These are phyloP conservation scores for Corinectria fuckeliana DNA, from an alignment of 2,329 filamentous ascomycete species.

Conservation along the genomic window DNA sequence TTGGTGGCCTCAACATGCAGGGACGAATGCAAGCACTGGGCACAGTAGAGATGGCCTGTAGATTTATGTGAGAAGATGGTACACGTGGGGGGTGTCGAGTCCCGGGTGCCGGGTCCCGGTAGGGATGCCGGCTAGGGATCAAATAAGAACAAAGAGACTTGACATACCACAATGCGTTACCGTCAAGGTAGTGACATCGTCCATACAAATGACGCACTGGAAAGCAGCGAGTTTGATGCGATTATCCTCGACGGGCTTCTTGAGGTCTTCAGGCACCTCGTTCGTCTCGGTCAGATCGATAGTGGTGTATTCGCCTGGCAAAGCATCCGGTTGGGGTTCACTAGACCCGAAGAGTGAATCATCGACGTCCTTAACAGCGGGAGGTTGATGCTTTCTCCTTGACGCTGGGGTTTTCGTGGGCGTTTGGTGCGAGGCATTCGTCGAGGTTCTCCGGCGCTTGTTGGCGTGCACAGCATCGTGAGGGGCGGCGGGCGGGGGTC, in stretches of 20 bases:
- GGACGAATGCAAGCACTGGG: constrained; percentile 66
- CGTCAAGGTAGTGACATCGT: constrained; percentile 62
- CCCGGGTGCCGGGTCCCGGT: neutral
- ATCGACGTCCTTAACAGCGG: constrained; percentile 28
- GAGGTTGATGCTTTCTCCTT: constrained; percentile 8
- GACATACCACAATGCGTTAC: constrained; percentile 71
- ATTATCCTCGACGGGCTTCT: constrained; percentile 55
- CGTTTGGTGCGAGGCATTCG: constrained; percentile 12
- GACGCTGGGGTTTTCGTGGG: constrained; percentile 11
- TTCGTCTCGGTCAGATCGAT: constrained; percentile 50
- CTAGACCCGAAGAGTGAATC: constrained; percentile 40
- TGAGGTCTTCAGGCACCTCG: constrained; percentile 52
- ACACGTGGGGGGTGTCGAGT: neutral
- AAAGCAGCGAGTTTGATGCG: constrained; percentile 61
- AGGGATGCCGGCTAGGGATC: too few relatives aligned
- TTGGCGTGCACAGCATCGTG: constrained; percentile 19
- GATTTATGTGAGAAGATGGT: constrained; percentile 22
- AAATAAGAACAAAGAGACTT: neutral
- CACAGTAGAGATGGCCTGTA: constrained; percentile 69
- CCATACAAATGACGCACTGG: constrained; percentile 74
- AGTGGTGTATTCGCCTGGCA: constrained; percentile 38
- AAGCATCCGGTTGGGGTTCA: constrained; percentile 23
- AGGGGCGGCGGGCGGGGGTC: constrained; percentile 23
- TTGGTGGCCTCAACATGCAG: constrained; percentile 62
- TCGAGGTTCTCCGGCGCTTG: constrained; percentile 39